These are phyloP conservation scores for Cladophialophora chaetospira DNA, from an alignment of 2,329 filamentous ascomycete genomes.

Conservation along the genomic window DNA sequence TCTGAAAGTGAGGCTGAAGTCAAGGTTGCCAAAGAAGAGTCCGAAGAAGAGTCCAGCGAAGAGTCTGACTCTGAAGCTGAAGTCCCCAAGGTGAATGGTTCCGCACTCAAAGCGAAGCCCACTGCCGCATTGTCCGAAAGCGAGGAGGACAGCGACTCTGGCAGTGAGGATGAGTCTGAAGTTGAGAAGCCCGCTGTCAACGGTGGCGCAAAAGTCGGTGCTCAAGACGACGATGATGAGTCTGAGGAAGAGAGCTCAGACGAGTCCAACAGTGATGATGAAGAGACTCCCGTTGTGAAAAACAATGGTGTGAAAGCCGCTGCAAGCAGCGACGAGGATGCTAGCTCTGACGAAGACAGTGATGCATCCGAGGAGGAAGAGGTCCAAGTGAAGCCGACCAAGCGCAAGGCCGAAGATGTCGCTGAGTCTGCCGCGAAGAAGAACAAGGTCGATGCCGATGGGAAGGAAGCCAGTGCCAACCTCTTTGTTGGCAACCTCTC, in stretches of 20 bases:
- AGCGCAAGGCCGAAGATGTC: constrained; percentile 54
- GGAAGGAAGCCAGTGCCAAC: constrained; percentile 58
- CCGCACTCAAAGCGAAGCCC: constrained; percentile 23
- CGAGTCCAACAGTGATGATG: constrained; percentile 35
- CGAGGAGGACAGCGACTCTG: constrained; percentile 25
- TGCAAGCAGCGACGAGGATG: constrained; percentile 32
- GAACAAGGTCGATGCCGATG: constrained; percentile 49
- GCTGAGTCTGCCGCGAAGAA: constrained; percentile 55
- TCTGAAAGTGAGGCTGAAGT: constrained; percentile 38
- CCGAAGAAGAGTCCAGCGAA: constrained; percentile 39
- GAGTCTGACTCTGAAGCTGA: constrained; percentile 38
- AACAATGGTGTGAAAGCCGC: constrained; percentile 12
- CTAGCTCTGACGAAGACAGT: constrained; percentile 33
- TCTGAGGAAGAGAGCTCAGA: constrained; percentile 35
- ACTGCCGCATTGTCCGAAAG: constrained; percentile 21
- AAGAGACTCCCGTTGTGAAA: constrained; percentile 23
- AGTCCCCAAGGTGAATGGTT: constrained; percentile 26
- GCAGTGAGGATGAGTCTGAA: constrained; percentile 37
- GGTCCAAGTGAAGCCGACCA: constrained; percentile 35
- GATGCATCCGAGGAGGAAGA: constrained; percentile 36
- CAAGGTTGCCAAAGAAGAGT: constrained; percentile 34
- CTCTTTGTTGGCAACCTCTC: constrained; percentile 89
- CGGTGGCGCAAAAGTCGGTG: background rate
- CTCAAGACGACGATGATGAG: constrained; percentile 20
- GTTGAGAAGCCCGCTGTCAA: background rate